These are phyloP conservation scores for Coemansia sp. DNA, from an alignment of 192 early-diverging fungal genomes.

Conservation along the genomic window DNA sequence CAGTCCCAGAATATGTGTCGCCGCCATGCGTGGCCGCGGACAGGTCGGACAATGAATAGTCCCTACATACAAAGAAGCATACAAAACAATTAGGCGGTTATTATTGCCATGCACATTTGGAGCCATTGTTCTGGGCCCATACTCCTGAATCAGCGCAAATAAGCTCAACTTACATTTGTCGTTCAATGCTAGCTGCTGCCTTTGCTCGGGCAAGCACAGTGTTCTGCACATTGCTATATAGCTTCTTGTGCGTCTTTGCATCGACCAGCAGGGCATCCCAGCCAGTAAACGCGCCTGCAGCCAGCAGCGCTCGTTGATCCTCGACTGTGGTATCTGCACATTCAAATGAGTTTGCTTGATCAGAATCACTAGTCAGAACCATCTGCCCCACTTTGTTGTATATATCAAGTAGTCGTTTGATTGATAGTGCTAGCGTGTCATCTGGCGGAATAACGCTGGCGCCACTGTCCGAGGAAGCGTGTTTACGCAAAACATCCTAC, in stretches of 20 bases:
- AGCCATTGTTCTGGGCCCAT: background rate
- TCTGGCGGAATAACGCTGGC: conserved; percentile 29
- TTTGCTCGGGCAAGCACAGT: conserved; percentile 11
- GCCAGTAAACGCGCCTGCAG: conserved; percentile 33
- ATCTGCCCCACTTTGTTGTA: conserved; percentile 8
- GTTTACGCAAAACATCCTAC: conserved; percentile 16
- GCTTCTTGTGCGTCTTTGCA: conserved; percentile 12
- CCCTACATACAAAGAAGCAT: conserved; percentile 16
- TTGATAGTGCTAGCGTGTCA: conserved; percentile 36
- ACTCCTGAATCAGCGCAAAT: background rate
- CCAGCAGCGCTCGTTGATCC: conserved; percentile 13
- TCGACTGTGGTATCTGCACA: background rate
- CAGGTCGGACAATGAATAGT: conserved; percentile 22
- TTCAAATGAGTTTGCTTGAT: background rate
- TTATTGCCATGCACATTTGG: conserved; percentile 2
- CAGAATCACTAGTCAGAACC: background rate
- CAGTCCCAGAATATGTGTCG: conserved; percentile 27
- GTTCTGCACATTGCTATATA: background rate
- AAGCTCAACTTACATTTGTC: conserved; percentile 33
- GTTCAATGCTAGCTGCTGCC: conserved; percentile 12
- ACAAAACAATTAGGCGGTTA: background rate
- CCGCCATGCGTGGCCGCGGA: conserved; percentile 41
- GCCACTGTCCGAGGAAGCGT: background rate
- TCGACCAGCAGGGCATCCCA: conserved; percentile 37
- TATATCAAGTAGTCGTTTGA: conserved; percentile 32